These are phyloP conservation scores for Ogataea neopini DNA, from an alignment of 805 yeast genomes.

Conservation along the genomic window DNA sequence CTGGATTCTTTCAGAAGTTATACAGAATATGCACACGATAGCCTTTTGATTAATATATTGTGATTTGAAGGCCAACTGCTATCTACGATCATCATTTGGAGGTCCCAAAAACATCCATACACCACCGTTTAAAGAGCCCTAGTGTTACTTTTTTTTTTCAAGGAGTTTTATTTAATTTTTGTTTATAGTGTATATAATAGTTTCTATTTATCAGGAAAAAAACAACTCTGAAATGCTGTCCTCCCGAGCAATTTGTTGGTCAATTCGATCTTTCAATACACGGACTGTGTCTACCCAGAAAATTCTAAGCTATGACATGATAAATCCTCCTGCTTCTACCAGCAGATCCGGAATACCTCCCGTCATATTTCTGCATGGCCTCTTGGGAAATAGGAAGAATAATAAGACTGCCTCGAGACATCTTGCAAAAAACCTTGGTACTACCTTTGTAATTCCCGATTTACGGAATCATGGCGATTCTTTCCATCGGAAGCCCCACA, in stretches of 20 bases:
- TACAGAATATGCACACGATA: too few relatives aligned
- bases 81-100: too few relatives aligned
- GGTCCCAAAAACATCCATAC: too few relatives aligned
- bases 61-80: too few relatives aligned
- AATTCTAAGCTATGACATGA: conserved; percentile 14
- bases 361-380: conserved; percentile 79
- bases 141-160: too few relatives aligned
- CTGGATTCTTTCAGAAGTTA: too few relatives aligned
- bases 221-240: neutral
- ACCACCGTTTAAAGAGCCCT: too few relatives aligned
- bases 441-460: conserved; percentile 69
- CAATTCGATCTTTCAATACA: neutral
- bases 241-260: neutral
- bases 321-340: neutral
- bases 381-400: conserved; percentile 79
- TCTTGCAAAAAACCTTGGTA: conserved; percentile 44
- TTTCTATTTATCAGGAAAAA: too few relatives aligned
- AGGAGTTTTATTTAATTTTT: too few relatives aligned
- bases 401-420: conserved; percentile 72
- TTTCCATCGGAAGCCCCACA: conserved; percentile 70
- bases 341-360: conserved; percentile 43
- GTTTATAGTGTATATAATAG: too few relatives aligned
- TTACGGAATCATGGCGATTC: conserved; percentile 89
- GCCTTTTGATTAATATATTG: too few relatives aligned
- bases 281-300: neutral